Evolutionary conservation across 495 filamentous ascomycete genomes (phyloP), one percentile per base, ranked within the genome.

Genomic region (Aspergillus egyptiacus): DNA sequence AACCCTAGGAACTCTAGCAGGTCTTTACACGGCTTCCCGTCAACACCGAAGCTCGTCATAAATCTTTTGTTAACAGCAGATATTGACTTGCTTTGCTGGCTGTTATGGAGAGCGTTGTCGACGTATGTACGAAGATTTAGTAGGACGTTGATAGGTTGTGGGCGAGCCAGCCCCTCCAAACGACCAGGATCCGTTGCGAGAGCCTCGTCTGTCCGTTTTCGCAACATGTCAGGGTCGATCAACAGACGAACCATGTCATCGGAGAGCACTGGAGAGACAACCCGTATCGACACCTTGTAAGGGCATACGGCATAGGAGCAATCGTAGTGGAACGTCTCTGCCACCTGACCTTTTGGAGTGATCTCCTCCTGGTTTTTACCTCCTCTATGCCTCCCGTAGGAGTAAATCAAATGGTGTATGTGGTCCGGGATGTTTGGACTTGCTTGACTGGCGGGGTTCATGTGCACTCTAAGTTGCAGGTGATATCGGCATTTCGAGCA

Each of bases 11-110:
- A 81, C 39, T 72, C 71, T 28, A 91, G 70, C 27, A 91, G 56
- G 25, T 76, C 66, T 47, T 78, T 69, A 59, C 86, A 87, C 14
- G 79, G 72, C 19, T 64, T 66, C 19, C 70, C 70, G 22, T 70
- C 64, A 9, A 69, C 47, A 11, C 87, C 85, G 60, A 91, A 85
- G 32, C 81, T 76, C 11, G 82, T 69, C 42, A 78, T 68, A 56
- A 88, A 94, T 13, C 75, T 77, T 62, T 87, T 90, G 65, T 91
- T 91, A 6, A 77, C 65, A 11, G 75, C 72, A 3, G 80, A 76
- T 46, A 91, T 86, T 17, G 64, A 55, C 59, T 79, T 81, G 28
- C 71, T 69, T 24, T 62, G 55, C 42, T 63, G 55, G 6, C 57
- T 43, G 30, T 73, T 64, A 24, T 73, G 59, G 38, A 87, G 65